These are phyloP conservation scores for Ormosia semicastrata DNA, from an alignment of 306 rosid genomes.

Conservation along the genomic window DNA sequence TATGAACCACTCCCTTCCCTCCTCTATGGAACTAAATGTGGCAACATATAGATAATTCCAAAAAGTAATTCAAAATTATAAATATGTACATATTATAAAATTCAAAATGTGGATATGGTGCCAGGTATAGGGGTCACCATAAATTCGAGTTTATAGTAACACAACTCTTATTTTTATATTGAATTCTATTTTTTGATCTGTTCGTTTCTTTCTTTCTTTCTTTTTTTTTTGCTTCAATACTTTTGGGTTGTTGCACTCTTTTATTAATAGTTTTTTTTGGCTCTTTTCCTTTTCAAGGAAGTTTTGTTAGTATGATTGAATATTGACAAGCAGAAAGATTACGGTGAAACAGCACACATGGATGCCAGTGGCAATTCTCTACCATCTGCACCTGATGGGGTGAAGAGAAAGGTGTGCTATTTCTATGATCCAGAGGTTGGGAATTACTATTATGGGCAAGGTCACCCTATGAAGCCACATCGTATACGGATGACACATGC, in stretches of 20 bases:
- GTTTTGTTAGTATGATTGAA: conserved; percentile 16
- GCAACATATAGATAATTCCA: no score
- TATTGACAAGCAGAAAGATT: conserved; percentile 19
- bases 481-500: conserved; percentile 90
- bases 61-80: no score
- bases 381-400: conserved; percentile 75
- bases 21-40: no score
- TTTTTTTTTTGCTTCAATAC: not conserved
- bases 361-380: conserved; percentile 77
- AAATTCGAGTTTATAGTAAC: not conserved
- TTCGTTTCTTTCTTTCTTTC: not conserved
- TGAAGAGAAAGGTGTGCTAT: conserved; percentile 78
- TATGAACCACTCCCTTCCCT: no score
- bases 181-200: not conserved
- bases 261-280: not conserved
- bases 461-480: conserved; percentile 97
- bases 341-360: conserved; percentile 30
- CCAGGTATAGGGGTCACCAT: not conserved
- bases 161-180: not conserved
- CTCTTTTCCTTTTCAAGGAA: not conserved
- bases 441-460: conserved; percentile 88
- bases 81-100: no score
- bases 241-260: not conserved
- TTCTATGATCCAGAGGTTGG: conserved; percentile 92
- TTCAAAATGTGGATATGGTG: not conserved